phyloP scores from a whole-genome alignment of 345 rosid species.

The Laguncularia racemosa region DNA sequence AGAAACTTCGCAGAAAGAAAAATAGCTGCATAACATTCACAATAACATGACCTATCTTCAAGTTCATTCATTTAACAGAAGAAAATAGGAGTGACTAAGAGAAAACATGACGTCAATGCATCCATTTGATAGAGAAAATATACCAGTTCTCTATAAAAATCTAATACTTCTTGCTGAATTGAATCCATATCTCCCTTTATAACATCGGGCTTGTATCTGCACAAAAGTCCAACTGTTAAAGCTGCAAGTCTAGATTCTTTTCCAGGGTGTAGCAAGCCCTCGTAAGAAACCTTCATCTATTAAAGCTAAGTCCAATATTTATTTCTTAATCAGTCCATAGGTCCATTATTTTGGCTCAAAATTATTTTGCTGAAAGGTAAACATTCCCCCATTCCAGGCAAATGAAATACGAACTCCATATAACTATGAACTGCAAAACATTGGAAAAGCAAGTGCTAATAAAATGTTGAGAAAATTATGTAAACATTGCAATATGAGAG shows the following conservation, averaged over 20 bases:
- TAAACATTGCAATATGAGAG: too few species aligned
- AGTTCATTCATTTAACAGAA: not conserved
- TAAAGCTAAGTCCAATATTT: too few species aligned
- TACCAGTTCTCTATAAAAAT: conserved; percentile 61
- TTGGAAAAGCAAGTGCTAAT: too few species aligned
- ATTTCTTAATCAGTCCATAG: too few species aligned
- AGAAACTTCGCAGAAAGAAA: not conserved
- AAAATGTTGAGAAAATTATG: too few species aligned
- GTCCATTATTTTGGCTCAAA: too few species aligned
- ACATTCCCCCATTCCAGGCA: too few species aligned
- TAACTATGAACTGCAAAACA: too few species aligned
- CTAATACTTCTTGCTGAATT: conserved; percentile 47
- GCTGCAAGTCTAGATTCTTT: conserved; percentile 1
- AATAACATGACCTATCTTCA: not conserved
- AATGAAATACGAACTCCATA: too few species aligned
- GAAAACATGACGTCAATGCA: not conserved
- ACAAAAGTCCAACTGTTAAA: not conserved
- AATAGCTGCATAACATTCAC: not conserved
- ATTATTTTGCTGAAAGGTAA: too few species aligned
- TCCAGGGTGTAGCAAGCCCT: not conserved
- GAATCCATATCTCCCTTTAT: conserved; percentile 99
- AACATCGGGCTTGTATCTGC: conserved; percentile 69
- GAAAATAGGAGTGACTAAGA: conserved; percentile 1
- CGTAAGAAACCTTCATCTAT: not conserved
- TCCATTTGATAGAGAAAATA: conserved; percentile 6